A percentile compares a stretch with the other conserved stretches of the same genome.
phyloP scores from a whole-genome alignment of 176 grass and related monocot genomes.

The Puccinellia tenuiflora region DNA sequence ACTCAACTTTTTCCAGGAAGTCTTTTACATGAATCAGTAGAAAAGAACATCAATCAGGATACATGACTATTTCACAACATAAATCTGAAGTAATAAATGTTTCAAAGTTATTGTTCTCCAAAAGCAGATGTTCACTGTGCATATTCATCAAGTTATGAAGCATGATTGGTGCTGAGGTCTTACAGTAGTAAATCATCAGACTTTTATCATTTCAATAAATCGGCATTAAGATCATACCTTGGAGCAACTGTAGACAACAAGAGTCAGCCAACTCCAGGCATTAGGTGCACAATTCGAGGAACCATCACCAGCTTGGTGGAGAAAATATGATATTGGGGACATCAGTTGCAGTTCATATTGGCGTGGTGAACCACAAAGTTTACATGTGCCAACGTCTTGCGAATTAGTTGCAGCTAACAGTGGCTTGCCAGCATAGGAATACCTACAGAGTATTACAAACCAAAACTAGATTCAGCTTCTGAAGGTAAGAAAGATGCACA shows the following conservation, averaged over 20 bases:
- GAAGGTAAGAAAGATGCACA: neutral
- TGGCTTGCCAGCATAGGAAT: conserved; percentile 68
- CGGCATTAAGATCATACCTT: conserved; percentile 39
- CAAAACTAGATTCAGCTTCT: conserved; percentile 3
- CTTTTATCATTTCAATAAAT: neutral
- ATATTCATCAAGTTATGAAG: neutral
- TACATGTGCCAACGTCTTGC: conserved; percentile 44
- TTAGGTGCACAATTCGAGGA: conserved; percentile 54
- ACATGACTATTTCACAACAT: neutral
- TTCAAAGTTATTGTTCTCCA: neutral
- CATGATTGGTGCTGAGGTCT: neutral
- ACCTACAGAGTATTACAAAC: conserved; percentile 36
- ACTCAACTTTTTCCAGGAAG: neutral
- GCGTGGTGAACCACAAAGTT: conserved; percentile 44
- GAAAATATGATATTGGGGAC: conserved; percentile 83
- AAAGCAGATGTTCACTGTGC: neutral
- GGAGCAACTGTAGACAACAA: conserved; percentile 69
- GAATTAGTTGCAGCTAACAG: conserved; percentile 39
- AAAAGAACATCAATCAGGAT: neutral
- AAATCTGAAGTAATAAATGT: neutral
- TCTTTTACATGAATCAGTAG: too few relatives aligned
- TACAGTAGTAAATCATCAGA: neutral
- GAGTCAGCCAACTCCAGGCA: conserved; percentile 83
- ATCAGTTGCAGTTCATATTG: conserved; percentile 87
- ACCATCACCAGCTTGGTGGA: conserved; percentile 54